Percentiles rank a stretch among this genome's conserved stretches.
These are phyloP conservation scores for Hymenoscyphus fructigenus DNA, from an alignment of 2,329 filamentous ascomycete genomes.

Conservation along the genomic window DNA sequence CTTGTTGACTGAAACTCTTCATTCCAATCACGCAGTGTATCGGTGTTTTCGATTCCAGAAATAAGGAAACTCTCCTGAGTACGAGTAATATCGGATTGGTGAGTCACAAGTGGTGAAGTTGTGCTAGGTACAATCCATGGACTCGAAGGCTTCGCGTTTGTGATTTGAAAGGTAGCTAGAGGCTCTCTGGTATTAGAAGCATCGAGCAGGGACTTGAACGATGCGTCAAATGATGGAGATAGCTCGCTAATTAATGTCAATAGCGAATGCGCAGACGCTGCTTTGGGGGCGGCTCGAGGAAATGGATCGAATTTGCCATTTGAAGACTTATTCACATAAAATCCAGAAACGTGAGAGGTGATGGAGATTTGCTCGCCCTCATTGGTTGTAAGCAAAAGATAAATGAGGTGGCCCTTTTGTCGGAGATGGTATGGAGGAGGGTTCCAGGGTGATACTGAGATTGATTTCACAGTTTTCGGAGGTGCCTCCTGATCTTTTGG, in stretches of 20 bases:
- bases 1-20: conserved; percentile 97
- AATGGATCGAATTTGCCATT: conserved; percentile 93
- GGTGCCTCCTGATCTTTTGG: conserved; percentile 64
- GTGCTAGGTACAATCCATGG: conserved; percentile 84
- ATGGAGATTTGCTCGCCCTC: conserved; percentile 95
- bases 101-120: conserved; percentile 62
- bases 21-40: conserved; percentile 96
- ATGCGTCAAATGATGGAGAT: conserved; percentile 76
- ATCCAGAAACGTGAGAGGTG: conserved; percentile 89
- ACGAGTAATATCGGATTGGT: conserved; percentile 80
- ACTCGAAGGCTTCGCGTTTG: conserved; percentile 87
- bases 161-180: conserved; percentile 90
- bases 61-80: conserved; percentile 92
- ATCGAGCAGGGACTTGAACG: conserved; percentile 78
- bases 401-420: conserved; percentile 89
- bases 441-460: conserved; percentile 92
- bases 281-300: conserved; percentile 76
- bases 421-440: conserved; percentile 89
- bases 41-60: conserved; percentile 86
- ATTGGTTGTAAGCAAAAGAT: conserved; percentile 83
- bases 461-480: conserved; percentile 87
- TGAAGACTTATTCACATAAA: conserved; percentile 95
- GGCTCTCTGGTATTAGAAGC: conserved; percentile 84
- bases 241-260: conserved; percentile 74
- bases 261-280: conserved; percentile 78